These are phyloP conservation scores for Elsinoe arachidis DNA, from an alignment of 2,329 filamentous ascomycete species.

Conservation along the genomic window DNA sequence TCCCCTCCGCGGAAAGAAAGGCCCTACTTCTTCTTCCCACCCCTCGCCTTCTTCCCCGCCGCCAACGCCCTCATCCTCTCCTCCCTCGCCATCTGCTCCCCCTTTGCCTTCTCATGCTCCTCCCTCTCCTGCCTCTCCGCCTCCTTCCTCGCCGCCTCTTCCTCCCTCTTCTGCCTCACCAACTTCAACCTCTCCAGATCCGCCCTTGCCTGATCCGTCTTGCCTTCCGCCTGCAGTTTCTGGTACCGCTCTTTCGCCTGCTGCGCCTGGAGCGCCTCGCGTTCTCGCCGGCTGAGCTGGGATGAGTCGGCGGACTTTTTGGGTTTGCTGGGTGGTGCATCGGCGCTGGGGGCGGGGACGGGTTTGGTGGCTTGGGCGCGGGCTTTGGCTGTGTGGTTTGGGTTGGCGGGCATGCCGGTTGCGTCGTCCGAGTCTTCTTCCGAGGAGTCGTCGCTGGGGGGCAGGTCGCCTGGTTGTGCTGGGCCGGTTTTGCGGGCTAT, in stretches of 20 bases:
- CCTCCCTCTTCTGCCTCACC: conserved; percentile 78
- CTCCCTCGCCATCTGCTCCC: conserved; percentile 40
- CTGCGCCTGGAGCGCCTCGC: conserved; percentile 75
- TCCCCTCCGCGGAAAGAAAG: neutral
- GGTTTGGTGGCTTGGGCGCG: conserved; percentile 55
- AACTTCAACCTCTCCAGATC: conserved; percentile 75
- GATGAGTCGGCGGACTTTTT: conserved; percentile 49
- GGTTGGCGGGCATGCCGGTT: conserved; percentile 69
- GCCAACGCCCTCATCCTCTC: conserved; percentile 37
- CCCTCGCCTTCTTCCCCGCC: conserved; percentile 33
- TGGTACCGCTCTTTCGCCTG: conserved; percentile 84
- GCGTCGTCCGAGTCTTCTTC: conserved; percentile 48
- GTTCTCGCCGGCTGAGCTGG: conserved; percentile 55
- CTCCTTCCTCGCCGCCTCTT: conserved; percentile 73
- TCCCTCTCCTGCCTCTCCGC: conserved; percentile 49
- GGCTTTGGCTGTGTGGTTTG: conserved; percentile 67
- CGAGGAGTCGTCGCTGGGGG: conserved; percentile 54
- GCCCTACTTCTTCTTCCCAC: conserved; percentile 33
- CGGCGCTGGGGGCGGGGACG: conserved; percentile 40
- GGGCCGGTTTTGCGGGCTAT: conserved; percentile 63
- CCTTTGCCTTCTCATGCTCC: conserved; percentile 49
- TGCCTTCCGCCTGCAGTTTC: conserved; percentile 86
- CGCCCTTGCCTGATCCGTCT: conserved; percentile 89
- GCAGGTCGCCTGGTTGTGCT: conserved; percentile 78
- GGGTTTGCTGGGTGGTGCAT: conserved; percentile 44